Evolutionary conservation across 2,329 filamentous ascomycete species (phyloP).

Genomic region (Neopestalotiopsis rosae): DNA sequence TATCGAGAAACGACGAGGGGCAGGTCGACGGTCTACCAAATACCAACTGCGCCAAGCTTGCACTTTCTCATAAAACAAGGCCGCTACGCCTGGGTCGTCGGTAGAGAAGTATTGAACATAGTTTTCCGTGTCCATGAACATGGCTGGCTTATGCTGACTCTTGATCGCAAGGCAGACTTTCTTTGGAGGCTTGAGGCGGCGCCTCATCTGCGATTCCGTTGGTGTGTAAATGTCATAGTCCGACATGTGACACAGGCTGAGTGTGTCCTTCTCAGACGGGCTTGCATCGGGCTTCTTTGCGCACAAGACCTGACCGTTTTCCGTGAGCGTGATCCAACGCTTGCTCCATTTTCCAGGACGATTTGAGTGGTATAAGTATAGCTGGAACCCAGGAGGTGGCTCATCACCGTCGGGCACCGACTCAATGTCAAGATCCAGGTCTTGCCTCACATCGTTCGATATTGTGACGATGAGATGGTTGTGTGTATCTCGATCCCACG

Average conservation of each 20-base stretch:
- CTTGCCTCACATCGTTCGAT: constrained; percentile 58
- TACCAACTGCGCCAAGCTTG: constrained; percentile 94
- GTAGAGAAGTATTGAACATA: constrained; percentile 93
- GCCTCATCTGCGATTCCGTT: constrained; percentile 69
- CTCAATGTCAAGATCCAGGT: constrained; percentile 67
- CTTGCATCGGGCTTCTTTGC: constrained; percentile 73
- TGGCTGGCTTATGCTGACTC: constrained; percentile 84
- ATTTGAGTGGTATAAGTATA: constrained; percentile 81
- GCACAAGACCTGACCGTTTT: constrained; percentile 73
- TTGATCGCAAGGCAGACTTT: constrained; percentile 87
- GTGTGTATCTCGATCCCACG: constrained; percentile 83
- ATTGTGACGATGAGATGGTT: constrained; percentile 75
- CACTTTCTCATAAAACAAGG: constrained; percentile 72
- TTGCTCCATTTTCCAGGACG: constrained; percentile 89
- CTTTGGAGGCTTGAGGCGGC: constrained; percentile 82
- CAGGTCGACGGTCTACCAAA: constrained; percentile 70
- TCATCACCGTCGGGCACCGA: constrained; percentile 64
- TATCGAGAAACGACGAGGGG: constrained; percentile 34
- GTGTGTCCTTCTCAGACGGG: constrained; percentile 67
- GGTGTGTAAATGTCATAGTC: constrained; percentile 93
- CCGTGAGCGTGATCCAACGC: constrained; percentile 75
- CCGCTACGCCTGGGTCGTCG: constrained; percentile 70
- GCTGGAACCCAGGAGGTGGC: constrained; percentile 68
- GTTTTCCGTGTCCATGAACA: constrained; percentile 82
- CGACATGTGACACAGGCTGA: constrained; percentile 80